phyloP scores from a whole-genome alignment of 116 monocot genomes.

The Phalaenopsis hybrid region DNA sequence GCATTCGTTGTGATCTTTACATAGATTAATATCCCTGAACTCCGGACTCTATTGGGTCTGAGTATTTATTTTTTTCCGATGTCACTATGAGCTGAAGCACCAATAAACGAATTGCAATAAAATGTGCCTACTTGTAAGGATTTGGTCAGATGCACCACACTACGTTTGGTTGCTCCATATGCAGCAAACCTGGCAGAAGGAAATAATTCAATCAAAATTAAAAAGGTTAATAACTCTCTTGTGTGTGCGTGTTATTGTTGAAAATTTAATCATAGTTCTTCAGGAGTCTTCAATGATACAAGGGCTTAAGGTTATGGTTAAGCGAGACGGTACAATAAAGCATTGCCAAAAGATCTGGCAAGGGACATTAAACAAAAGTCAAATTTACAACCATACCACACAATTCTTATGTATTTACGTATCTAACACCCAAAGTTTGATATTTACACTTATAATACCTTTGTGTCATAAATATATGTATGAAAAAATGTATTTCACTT shows the following conservation, averaged over 20 bases:
- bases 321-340: not conserved
- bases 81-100: not conserved
- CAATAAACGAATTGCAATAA: not conserved
- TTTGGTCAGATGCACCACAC: slow-evolving; percentile 97
- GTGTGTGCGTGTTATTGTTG: too few relatives aligned
- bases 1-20: not conserved
- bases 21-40: not conserved
- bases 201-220: not conserved
- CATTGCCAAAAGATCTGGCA: too few relatives aligned
- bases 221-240: not conserved
- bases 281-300: not conserved
- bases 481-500: too few relatives aligned
- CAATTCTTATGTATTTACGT: too few relatives aligned
- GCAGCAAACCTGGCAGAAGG: slow-evolving; percentile 72
- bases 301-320: not conserved
- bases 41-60: not conserved
- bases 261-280: not conserved
- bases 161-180: slow-evolving; percentile 97
- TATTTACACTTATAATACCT: too few relatives aligned
- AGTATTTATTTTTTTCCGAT: not conserved
- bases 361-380: not conserved
- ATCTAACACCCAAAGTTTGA: too few relatives aligned
- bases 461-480: too few relatives aligned
- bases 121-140: slow-evolving; percentile 66
- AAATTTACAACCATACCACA: too few relatives aligned